Base-by-base conservation (phyloP, 495 filamentous ascomycete species). In the Pseudevernia furfuracea region DNA sequence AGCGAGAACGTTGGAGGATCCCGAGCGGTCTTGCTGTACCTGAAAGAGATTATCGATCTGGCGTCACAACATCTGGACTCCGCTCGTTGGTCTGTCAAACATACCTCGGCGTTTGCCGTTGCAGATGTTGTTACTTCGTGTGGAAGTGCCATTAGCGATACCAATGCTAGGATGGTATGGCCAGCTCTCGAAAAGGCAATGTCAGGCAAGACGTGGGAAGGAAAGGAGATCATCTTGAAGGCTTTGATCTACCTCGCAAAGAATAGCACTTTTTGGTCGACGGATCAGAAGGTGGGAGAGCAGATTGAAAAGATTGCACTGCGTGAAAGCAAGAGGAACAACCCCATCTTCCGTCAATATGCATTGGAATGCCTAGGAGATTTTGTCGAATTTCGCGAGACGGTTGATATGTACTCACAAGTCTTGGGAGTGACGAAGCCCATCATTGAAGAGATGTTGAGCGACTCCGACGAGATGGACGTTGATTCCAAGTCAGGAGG, bases 261-360 rank as follows among this genome's bases (percentile, higher is more conserved):
- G 60, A 82, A 78, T 17, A 82, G 79, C 69, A 76, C 71, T 19
- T 69, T 89, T 30, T 91, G 89, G 83, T 70, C 72, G 41, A 73
- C 70, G 17, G 80, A 86, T 41, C 66, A 73, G 28, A 74, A 77
- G 58, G 70, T 84, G 9, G 71, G 72, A 49, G 74, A 78, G 23
- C 70, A 81, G 63, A 80, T 84, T 69, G 76, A 76, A 71, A 83
- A 83, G 71, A 69, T 96, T 67, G 80, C 85, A 25, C 75, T 92
- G 59, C 85, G 93, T 59, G 94, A 98, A 81, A 91, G 91, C 12
- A 96, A 91, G 77, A 85, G 94, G 21, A 89, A 89, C 67, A 98
- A 97, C 71, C 81, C 83, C 32, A 74, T 78, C 4, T 98, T 96
- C 74, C 84, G 89, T 19, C 88, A 87, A 28, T 81, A 89, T 71